phyloP scores from a whole-genome alignment of 179 eudicot genomes.

The Carnegiea gigantea region DNA sequence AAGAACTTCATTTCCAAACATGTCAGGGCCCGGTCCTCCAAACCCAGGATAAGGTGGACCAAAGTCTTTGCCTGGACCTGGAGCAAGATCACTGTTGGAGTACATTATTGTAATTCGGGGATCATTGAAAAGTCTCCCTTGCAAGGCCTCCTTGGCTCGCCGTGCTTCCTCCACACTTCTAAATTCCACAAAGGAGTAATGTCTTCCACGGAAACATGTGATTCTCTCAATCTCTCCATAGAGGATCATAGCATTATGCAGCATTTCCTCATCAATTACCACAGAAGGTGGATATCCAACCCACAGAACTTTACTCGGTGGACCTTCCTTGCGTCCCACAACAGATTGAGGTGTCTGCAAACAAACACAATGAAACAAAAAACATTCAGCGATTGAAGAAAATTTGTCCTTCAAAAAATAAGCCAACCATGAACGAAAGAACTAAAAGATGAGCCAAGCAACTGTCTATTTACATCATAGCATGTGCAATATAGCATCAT shows the following conservation, averaged over 20 bases:
- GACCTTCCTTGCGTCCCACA: conserved; percentile 46
- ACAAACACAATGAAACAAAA: background rate
- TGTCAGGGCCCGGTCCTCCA: conserved; percentile 53
- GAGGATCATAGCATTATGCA: conserved; percentile 53
- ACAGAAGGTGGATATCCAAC: conserved; percentile 52
- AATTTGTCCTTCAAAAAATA: background rate
- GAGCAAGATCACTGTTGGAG: conserved; percentile 53
- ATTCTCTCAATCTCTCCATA: conserved; percentile 51
- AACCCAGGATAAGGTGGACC: conserved; percentile 42
- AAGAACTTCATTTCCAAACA: conserved; percentile 44
- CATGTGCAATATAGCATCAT: background rate
- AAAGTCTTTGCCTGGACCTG: conserved; percentile 48
- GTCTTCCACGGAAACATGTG: conserved; percentile 36
- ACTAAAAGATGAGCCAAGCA: background rate
- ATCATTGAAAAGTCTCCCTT: conserved; percentile 49
- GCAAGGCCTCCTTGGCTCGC: conserved; percentile 49
- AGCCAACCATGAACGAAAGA: background rate
- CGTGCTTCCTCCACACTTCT: conserved; percentile 57
- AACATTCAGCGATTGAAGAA: background rate
- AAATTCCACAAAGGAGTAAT: conserved; percentile 52
- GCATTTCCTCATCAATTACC: conserved; percentile 42
- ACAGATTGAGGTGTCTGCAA: conserved; percentile 47
- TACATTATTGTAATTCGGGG: conserved; percentile 49
- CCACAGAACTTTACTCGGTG: conserved; percentile 49
- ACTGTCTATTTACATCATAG: background rate